phyloP scores from a whole-genome alignment of 768 basidiomycete genomes.

The Mycena pura region DNA sequence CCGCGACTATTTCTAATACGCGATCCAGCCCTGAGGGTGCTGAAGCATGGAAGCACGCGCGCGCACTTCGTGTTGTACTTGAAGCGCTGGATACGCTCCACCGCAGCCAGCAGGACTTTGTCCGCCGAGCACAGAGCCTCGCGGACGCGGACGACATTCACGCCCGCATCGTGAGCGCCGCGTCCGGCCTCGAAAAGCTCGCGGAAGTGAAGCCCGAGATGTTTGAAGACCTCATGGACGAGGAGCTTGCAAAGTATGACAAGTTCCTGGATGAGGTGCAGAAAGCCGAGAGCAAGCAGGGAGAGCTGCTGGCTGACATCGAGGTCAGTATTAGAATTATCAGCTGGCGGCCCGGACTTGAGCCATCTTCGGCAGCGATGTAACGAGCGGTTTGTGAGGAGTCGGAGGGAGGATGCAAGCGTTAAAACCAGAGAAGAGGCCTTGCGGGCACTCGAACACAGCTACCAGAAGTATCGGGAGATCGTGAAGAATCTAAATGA shows the following conservation, averaged over 20 bases:
- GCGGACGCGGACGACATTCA: constrained; percentile 77
- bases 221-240: constrained; percentile 86
- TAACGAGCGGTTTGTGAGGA: constrained; percentile 77
- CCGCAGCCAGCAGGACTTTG: constrained; percentile 63
- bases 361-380: constrained; percentile 44
- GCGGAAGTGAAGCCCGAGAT: constrained; percentile 79
- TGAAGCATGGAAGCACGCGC: constrained; percentile 67
- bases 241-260: constrained; percentile 84
- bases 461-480: constrained; percentile 88
- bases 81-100: constrained; percentile 83
- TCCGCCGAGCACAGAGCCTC: constrained; percentile 67
- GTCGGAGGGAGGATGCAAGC: constrained; percentile 76
- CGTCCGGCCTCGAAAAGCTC: constrained; percentile 69
- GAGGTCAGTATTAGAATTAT: constrained; percentile 53
- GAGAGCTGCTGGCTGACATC: constrained; percentile 68
- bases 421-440: constrained; percentile 84
- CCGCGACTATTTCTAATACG: constrained; percentile 52
- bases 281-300: constrained; percentile 64
- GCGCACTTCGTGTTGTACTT: constrained; percentile 72
- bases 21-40: constrained; percentile 46
- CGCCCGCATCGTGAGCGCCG: constrained; percentile 67
- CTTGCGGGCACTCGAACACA: constrained; percentile 81
- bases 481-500: constrained; percentile 86
- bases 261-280: constrained; percentile 68
- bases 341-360: not conserved